Base-by-base conservation (phyloP, 2,329 filamentous ascomycete genomes). In the Madurella mycetomatis region DNA sequence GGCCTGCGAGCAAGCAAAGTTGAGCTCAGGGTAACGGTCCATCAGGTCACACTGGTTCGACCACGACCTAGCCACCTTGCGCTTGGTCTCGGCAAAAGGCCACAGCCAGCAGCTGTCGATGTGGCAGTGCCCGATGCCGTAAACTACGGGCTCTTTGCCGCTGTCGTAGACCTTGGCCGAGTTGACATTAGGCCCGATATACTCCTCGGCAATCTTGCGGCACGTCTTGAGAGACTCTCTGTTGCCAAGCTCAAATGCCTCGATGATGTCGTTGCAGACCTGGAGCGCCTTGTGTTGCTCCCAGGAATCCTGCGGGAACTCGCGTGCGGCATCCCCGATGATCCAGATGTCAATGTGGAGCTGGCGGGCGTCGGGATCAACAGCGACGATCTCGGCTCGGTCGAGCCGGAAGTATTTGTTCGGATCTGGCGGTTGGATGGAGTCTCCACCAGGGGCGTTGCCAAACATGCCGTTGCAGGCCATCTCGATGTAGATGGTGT, bases 401-500 rank as follows among this genome's bases (percentile, higher is more conserved):
- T 76, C 73, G 51, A 99, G 79, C 54, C 79, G 80, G 69, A 87
- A 99, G 68, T 87, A 88, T 64, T 81, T 87, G 75, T 96, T 84
- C n/a, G 89, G 88, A 56, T 87, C 79, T 0, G 94, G 94, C 13
- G 94, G 91, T 68, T 95, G 89, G 62, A 96, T 97, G 32, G 80
- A 84, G 69, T 95, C 90, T 25, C 90, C 90, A 17, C 87, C 87
- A 0, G 87, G 80, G 0, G 91, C 87, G 69, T 96, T 96, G 63
- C 94, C 94, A 73, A 97, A 97, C 92, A 97, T 97, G 70, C 87
- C 86, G 70, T 99, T 99, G 74, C 94, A 97, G 17, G 94, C 94
- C 89, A 97, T 96, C 74, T 99, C 94, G 60, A 99, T 86, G 70
- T 96, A 99, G 65, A 99, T 88, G 16, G 80, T 84, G 69, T 97